Evolutionary conservation across 2,329 filamentous ascomycete species (phyloP).

Genomic region (Esteya vermicola): DNA sequence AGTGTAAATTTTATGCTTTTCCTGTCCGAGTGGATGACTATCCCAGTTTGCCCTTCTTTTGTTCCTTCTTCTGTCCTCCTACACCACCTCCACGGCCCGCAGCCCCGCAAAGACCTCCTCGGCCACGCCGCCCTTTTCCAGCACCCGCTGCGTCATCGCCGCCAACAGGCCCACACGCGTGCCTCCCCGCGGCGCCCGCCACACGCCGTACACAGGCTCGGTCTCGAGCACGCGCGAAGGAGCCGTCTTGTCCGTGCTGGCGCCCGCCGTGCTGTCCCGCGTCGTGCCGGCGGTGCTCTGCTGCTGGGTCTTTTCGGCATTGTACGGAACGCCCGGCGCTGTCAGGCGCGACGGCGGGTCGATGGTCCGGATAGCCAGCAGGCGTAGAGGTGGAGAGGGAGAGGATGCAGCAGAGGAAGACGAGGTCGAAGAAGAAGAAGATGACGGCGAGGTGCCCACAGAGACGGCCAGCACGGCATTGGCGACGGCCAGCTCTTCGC

Average conservation of each 20-base stretch:
- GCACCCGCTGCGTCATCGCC: constrained; percentile 60
- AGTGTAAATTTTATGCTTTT: no score
- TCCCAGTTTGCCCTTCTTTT: background rate
- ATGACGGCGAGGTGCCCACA: constrained; percentile 35
- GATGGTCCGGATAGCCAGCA: constrained; percentile 58
- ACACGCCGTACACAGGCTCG: constrained; percentile 55
- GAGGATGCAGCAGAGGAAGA: no score
- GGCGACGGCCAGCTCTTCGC: constrained; percentile 85
- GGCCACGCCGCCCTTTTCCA: constrained; percentile 66
- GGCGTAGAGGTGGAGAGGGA: constrained; percentile 30
- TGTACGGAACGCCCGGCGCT: constrained; percentile 53
- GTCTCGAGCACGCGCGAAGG: constrained; percentile 27
- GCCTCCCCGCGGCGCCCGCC: constrained; percentile 74
- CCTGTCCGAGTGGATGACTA: background rate
- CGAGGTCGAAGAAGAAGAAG: constrained; percentile 13
- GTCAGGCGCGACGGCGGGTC: constrained; percentile 63
- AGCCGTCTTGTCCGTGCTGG: constrained; percentile 12
- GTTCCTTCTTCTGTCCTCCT: background rate
- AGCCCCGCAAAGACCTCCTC: constrained; percentile 76
- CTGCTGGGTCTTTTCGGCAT: constrained; percentile 30
- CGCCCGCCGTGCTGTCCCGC: constrained; percentile 15
- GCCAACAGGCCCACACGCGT: constrained; percentile 61
- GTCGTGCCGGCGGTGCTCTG: constrained; percentile 23
- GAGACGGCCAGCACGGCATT: constrained; percentile 81
- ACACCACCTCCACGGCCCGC: constrained; percentile 58